These are phyloP conservation scores for Neurospora sp. DNA, from an alignment of 495 filamentous ascomycete genomes.

Conservation along the genomic window DNA sequence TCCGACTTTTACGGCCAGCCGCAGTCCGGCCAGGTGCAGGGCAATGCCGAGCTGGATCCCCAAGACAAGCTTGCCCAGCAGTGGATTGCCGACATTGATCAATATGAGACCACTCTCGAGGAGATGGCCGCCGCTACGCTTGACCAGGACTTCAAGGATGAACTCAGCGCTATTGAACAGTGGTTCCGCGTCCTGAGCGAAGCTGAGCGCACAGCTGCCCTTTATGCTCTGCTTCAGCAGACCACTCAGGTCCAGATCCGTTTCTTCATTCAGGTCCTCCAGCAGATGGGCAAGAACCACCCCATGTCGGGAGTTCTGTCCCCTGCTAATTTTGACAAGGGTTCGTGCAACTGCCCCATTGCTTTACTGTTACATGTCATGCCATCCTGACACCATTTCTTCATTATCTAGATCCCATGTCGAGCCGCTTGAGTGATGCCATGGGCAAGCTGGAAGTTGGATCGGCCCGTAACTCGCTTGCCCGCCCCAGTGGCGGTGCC, in stretches of 20 bases:
- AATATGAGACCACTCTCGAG: conserved; percentile 93
- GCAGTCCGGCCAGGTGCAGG: conserved; percentile 52
- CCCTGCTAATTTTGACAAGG: conserved; percentile 95
- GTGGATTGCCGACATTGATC: conserved; percentile 98
- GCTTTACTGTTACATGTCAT: not conserved
- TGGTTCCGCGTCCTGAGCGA: conserved; percentile 98
- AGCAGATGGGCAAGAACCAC: conserved; percentile 97
- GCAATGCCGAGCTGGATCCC: conserved; percentile 56
- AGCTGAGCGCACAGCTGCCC: conserved; percentile 86
- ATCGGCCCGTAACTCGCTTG: conserved; percentile 75
- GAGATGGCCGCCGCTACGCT: conserved; percentile 97
- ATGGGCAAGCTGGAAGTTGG: conserved; percentile 90
- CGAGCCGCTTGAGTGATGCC: conserved; percentile 90
- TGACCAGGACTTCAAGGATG: conserved; percentile 99
- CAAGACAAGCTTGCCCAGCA: conserved; percentile 92
- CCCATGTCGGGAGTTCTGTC: conserved; percentile 95
- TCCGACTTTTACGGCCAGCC: conserved; percentile 86
- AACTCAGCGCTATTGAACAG: conserved; percentile 96
- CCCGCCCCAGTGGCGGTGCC: conserved; percentile 53
- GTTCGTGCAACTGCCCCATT: conserved; percentile 44
- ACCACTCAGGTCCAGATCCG: conserved; percentile 98
- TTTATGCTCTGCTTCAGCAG: conserved; percentile 94
- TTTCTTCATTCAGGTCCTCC: conserved; percentile 96
- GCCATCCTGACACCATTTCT: not conserved
- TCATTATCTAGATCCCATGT: conserved; percentile 73